These are phyloP conservation scores for Rhizopus delemar DNA, from an alignment of 371 early-diverging fungal genomes.

Conservation along the genomic window DNA sequence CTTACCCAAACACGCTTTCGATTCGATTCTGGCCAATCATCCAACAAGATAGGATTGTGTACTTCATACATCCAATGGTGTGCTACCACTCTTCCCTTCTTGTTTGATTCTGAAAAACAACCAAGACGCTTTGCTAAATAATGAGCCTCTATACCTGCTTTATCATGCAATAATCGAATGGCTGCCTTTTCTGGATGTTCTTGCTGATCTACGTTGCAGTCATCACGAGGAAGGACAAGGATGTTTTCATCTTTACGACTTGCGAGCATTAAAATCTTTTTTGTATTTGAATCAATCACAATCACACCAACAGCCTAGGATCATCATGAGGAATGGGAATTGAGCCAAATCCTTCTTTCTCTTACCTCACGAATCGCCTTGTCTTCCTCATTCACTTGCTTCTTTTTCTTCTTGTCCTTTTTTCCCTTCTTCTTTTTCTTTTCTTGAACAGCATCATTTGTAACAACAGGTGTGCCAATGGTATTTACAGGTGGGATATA, in stretches of 20 bases:
- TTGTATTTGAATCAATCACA: slow-evolving; percentile 30
- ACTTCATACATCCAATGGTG: slow-evolving; percentile 54
- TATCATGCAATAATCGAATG: slow-evolving; percentile 37
- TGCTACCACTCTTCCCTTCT: slow-evolving; percentile 43
- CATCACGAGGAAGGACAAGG: slow-evolving; percentile 43
- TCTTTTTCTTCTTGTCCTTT: background rate
- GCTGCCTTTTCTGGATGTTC: slow-evolving; percentile 44
- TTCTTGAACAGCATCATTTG: slow-evolving; percentile 2
- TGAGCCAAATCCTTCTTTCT: background rate
- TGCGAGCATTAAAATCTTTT: slow-evolving; percentile 33
- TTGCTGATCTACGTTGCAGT: slow-evolving; percentile 21
- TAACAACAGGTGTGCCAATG: slow-evolving; percentile 13
- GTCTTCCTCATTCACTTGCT: background rate
- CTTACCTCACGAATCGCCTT: slow-evolving; percentile 29
- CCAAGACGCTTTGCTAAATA: slow-evolving; percentile 30
- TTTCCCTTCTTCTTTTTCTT: slow-evolving; percentile 13
- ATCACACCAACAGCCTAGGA: slow-evolving; percentile 41
- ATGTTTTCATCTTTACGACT: slow-evolving; percentile 42
- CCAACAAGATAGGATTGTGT: slow-evolving; percentile 26
- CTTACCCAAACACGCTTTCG: slow-evolving; percentile 43
- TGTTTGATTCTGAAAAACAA: slow-evolving; percentile 43
- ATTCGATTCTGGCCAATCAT: slow-evolving; percentile 26
- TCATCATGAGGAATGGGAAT: background rate
- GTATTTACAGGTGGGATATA: no score
- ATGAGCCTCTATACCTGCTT: slow-evolving; percentile 30